Evolutionary conservation across 1,284 basidiomycete species (phyloP).

Genomic region (Melanopsichium pennsylvanicum): DNA sequence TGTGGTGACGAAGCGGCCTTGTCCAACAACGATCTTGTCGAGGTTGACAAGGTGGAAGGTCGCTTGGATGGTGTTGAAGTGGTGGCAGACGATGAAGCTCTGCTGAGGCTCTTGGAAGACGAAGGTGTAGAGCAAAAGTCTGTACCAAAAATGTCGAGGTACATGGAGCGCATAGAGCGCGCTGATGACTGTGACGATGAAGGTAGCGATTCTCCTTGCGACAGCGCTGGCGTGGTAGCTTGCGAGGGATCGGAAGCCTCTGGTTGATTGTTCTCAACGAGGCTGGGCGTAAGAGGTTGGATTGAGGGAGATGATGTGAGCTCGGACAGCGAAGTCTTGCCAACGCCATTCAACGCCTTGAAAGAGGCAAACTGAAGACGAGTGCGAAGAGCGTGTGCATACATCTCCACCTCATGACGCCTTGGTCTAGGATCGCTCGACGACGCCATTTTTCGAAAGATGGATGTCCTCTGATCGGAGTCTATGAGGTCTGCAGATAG

Average conservation of each 20-base stretch:
- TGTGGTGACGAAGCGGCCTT: slow-evolving; percentile 44
- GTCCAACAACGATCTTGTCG: slow-evolving; percentile 25
- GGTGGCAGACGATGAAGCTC: slow-evolving; percentile 21
- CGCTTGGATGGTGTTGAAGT: slow-evolving; percentile 11
- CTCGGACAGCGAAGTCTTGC: slow-evolving; percentile 21
- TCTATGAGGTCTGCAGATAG: too few relatives aligned
- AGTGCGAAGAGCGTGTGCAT: slow-evolving; percentile 43
- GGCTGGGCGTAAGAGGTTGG: slow-evolving; percentile 19
- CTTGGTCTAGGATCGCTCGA: background rate
- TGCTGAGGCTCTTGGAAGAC: slow-evolving; percentile 8
- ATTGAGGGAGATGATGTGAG: slow-evolving; percentile 5
- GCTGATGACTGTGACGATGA: slow-evolving; percentile 26
- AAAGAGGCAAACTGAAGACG: slow-evolving; percentile 41
- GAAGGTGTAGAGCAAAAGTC: slow-evolving; percentile 22
- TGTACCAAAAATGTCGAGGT: slow-evolving; percentile 43
- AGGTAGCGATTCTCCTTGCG: slow-evolving; percentile 26
- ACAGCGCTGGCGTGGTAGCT: slow-evolving; percentile 26
- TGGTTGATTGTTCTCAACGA: slow-evolving; percentile 15
- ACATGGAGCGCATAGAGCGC: slow-evolving; percentile 29
- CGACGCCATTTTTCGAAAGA: too few relatives aligned
- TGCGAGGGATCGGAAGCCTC: background rate
- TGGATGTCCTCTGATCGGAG: too few relatives aligned
- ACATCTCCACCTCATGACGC: slow-evolving; percentile 39
- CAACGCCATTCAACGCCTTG: slow-evolving; percentile 39
- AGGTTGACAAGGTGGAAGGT: background rate